Conservation (phyloP, 306 rosid species). For the Vicia villosa region DNA sequence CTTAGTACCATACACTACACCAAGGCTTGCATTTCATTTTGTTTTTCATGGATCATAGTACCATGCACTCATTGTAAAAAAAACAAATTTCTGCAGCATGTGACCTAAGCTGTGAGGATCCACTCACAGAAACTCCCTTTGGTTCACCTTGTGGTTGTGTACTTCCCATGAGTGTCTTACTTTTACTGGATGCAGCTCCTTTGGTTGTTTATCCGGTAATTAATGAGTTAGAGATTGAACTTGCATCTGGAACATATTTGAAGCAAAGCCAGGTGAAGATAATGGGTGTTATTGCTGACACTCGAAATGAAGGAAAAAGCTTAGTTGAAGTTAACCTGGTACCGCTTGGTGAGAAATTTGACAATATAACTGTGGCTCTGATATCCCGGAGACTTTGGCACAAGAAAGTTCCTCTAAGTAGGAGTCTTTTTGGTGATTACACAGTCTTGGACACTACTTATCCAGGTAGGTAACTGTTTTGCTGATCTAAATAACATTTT, state of each 20-base stretch:
- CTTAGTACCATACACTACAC: slow-evolving; percentile 23
- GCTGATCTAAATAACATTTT: slow-evolving; percentile 22
- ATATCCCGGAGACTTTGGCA: slow-evolving; percentile 70
- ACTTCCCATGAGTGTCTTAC: slow-evolving; percentile 85
- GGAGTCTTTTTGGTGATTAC: slow-evolving; percentile 73
- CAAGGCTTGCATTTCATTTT: background rate
- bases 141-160: slow-evolving; percentile 99
- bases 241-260: slow-evolving; percentile 85
- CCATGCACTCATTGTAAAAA: slow-evolving; percentile 27
- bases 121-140: slow-evolving; percentile 76
- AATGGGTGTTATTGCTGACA: slow-evolving; percentile 91
- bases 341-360: slow-evolving; percentile 89
- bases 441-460: slow-evolving; percentile 60
- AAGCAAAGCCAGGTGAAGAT: slow-evolving; percentile 91
- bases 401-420: slow-evolving; percentile 73
- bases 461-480: slow-evolving; percentile 80
- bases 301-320: slow-evolving; percentile 72
- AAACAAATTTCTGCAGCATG: slow-evolving; percentile 60
- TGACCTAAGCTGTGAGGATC: slow-evolving; percentile 77
- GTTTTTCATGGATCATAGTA: background rate
- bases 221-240: slow-evolving; percentile 80
- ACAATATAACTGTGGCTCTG: slow-evolving; percentile 73
- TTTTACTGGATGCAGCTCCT: slow-evolving; percentile 76
- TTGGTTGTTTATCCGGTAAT: slow-evolving; percentile 73
- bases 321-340: slow-evolving; percentile 82